Conservation (phyloP, 2,329 filamentous ascomycete genomes). For the Tolypocladium inflatum region DNA sequence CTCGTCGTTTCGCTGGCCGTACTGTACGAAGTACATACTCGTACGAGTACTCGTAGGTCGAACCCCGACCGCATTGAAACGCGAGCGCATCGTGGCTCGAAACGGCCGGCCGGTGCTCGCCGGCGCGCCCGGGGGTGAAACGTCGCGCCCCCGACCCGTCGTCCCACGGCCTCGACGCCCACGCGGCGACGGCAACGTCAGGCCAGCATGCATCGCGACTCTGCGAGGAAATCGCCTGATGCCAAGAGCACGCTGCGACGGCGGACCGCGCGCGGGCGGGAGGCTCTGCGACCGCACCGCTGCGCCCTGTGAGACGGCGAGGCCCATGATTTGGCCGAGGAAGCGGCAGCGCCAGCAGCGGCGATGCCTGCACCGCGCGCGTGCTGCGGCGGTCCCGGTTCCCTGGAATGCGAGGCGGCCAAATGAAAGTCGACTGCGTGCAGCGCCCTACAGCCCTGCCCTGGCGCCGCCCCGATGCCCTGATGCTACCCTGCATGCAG, state of each 20-base stretch:
- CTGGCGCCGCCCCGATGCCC: neutral
- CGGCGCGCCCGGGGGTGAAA: neutral
- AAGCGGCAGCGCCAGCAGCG: neutral
- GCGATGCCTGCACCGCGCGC: neutral
- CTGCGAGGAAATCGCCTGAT: neutral
- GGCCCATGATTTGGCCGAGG: neutral
- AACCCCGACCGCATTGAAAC: no score
- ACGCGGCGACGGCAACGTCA: no score
- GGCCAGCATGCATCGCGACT: no score
- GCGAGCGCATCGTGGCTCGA: neutral
- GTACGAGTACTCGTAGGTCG: no score
- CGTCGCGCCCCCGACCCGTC: no score
- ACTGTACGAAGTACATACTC: no score
- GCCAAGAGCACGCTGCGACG: neutral
- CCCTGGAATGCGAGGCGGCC: neutral
- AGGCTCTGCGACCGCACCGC: neutral
- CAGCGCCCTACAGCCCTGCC: neutral
- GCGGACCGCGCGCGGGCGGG: neutral
- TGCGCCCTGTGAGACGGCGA: neutral
- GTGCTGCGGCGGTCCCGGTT: neutral
- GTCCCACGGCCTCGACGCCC: no score
- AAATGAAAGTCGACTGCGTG: neutral
- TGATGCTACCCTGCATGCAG: neutral
- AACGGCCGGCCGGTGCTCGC: neutral
- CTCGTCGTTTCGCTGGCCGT: no score